A percentile compares a stretch with the other conserved stretches of the same genome.
Conservation (phyloP, 2,329 filamentous ascomycete genomes). For the Celoporthe dispersa region DNA sequence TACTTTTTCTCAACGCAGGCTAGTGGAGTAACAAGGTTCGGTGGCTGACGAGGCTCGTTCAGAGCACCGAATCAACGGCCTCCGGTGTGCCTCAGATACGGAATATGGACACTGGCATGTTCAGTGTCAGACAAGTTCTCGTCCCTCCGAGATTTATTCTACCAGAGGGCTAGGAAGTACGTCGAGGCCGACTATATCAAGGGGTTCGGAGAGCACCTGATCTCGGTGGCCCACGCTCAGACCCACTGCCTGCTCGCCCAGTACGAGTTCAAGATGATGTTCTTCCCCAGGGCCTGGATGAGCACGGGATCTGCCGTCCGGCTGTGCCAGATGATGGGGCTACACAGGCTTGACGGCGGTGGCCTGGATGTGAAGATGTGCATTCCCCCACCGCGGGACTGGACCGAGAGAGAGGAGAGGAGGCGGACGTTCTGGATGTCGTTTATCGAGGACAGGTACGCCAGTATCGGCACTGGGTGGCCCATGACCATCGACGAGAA, state of each 20-base stretch:
- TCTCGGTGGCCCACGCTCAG: constrained; percentile 85
- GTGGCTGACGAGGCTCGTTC: constrained; percentile 28
- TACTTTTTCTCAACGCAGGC: not conserved
- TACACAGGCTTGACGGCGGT: constrained; percentile 82
- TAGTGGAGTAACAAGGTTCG: not conserved
- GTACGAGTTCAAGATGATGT: constrained; percentile 98
- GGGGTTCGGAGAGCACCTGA: constrained; percentile 86
- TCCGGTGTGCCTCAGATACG: constrained; percentile 86
- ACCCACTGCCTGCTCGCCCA: constrained; percentile 77
- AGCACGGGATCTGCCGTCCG: constrained; percentile 83
- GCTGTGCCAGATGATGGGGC: constrained; percentile 86
- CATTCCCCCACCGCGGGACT: constrained; percentile 82
- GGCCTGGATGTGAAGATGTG: constrained; percentile 93
- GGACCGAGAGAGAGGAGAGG: constrained; percentile 91
- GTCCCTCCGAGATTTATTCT: constrained; percentile 84
- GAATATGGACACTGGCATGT: constrained; percentile 95
- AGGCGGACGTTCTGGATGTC: constrained; percentile 94
- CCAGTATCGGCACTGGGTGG: constrained; percentile 96
- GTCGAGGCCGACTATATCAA: constrained; percentile 88
- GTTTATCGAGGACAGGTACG: constrained; percentile 88
- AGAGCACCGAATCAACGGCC: constrained; percentile 83
- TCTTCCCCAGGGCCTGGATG: constrained; percentile 94
- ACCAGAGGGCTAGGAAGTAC: constrained; percentile 87
- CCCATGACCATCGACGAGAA: constrained; percentile 91
- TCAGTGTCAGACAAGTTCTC: constrained; percentile 81